Base-by-base conservation (phyloP, 2,329 filamentous ascomycete species). In the Metarhizium guizhouense region DNA sequence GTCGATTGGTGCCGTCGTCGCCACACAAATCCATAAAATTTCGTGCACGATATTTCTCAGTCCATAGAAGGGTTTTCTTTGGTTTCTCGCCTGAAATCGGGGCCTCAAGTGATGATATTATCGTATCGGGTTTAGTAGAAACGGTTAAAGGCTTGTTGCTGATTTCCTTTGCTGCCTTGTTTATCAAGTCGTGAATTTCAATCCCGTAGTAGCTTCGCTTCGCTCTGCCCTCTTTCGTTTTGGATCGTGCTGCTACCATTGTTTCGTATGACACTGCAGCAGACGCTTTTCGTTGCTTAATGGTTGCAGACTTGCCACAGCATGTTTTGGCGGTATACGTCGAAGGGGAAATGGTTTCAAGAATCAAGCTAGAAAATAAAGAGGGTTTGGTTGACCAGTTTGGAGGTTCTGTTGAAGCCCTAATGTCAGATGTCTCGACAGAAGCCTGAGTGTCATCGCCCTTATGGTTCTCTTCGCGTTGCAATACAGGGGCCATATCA, bases 1-100 rank as follows among this genome's bases (percentile, higher is more conserved):
- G 81, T 58, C 94, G 84, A 70, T 99, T 95, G 30, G 93, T 97
- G 48, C 91, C 80, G 67, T 99, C 94, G 63, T 99, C 94, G 32
- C 95, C 95, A 51, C 95, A 90, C 0, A 99, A 78, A 63, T 99
- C 94, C 63, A 92, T 88, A 64, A 97, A 99, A 63, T 85, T 93
- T 58, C 84, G 84, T 32, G 94, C 94, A 40, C 94, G 86, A 67
- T 99, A 99, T 68, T 99, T 99, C 68, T 99, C 94, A 0, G 93
- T 96, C 94, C 94, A 99, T 67, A 99, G 76, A 36, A 90, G 70
- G 0, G 83, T 80, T 59, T 71, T 74, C 57, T 74, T 78, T 0
- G 70, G 65, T 57, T 73, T 78, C 58, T 73, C 77, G 5, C 55
- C 63, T 1, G 59, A 36, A 5, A 36, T 54, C 36, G 52, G 58